Percentiles rank a stretch among this genome's conserved stretches.
Evolutionary conservation across 2,329 filamentous ascomycete genomes (phyloP).

Genomic region (Cadophora sp.): DNA sequence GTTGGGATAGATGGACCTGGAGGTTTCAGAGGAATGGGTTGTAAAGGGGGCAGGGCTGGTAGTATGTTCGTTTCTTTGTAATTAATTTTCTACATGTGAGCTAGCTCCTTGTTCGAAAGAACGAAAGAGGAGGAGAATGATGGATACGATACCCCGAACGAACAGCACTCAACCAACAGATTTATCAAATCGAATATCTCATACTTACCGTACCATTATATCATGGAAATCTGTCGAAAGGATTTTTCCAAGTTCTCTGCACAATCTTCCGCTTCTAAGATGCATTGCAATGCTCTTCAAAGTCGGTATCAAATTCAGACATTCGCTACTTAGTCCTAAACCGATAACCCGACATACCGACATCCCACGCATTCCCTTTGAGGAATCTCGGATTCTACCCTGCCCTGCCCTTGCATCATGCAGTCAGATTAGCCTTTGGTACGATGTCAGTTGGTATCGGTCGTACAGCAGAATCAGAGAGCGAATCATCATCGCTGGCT

Average conservation of each 20-base stretch:
- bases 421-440: not conserved
- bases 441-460: not conserved
- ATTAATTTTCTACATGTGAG: conserved; percentile 7
- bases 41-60: not conserved
- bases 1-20: not conserved
- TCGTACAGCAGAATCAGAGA: not conserved
- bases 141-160: conserved; percentile 10
- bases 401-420: not conserved
- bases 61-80: conserved; percentile 13
- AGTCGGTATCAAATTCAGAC: too few species aligned
- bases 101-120: not conserved
- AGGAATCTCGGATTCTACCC: not conserved
- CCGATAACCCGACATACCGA: not conserved
- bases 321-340: too few species aligned
- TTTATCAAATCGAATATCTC: not conserved
- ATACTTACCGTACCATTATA: not conserved
- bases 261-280: too few species aligned
- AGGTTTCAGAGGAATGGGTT: not conserved
- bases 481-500: not conserved
- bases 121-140: conserved; percentile 5
- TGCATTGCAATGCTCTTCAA: too few species aligned
- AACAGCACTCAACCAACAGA: not conserved
- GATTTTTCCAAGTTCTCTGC: too few species aligned
- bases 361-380: not conserved
- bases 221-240: too few species aligned